Evolutionary conservation across 495 filamentous ascomycete species (phyloP), one percentile per base, ranked within the genome.

Genomic region (Glonium stellatum): DNA sequence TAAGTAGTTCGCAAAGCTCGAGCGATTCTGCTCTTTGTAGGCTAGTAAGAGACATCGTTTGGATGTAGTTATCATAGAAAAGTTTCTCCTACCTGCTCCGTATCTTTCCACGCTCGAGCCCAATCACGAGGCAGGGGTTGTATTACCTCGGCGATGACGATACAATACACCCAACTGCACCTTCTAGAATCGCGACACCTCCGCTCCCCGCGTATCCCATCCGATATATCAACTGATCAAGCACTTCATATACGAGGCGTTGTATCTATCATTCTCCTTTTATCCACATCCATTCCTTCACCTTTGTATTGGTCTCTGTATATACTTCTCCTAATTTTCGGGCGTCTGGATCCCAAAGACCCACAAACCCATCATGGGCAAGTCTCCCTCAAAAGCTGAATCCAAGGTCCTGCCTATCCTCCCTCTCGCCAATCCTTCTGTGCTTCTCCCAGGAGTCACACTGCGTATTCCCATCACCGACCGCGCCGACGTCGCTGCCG

Each of bases 401-500:
- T 70, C 76, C 5, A 74, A 73, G 53, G 81, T 79, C 59, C 75
- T 95, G 22, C 87, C 90, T 44, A 72, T 96, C 61, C 84, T 96
- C 54, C 85, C 87, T 21, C 79, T 95, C 25, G 80, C 88, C 19
- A 83, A 84, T 60, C 84, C 83, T 65, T 79, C 79, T 37, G 87
- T 95, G 39, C 81, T 97, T 25, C 80, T 96, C 0, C 92, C 91
- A 21, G 89, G 90, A 52, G 82, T 87, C 18, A 85, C 88, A 41
- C 75, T 90, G 31, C 82, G 89, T 59, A 84, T 96, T 52, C 82
- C 87, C 19, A 83, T 95, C 22, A 76, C 83, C 25, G 87, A 86
- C 70, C 87, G 91, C 13, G 81, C 88, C 34, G 92, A 97, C 70
- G 83, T 96, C 58, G 83, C 87, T 46, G 87, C 90, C 55, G 77